Evolutionary conservation across 345 rosid species (phyloP).

Genomic region (Hibiscus trionum): DNA sequence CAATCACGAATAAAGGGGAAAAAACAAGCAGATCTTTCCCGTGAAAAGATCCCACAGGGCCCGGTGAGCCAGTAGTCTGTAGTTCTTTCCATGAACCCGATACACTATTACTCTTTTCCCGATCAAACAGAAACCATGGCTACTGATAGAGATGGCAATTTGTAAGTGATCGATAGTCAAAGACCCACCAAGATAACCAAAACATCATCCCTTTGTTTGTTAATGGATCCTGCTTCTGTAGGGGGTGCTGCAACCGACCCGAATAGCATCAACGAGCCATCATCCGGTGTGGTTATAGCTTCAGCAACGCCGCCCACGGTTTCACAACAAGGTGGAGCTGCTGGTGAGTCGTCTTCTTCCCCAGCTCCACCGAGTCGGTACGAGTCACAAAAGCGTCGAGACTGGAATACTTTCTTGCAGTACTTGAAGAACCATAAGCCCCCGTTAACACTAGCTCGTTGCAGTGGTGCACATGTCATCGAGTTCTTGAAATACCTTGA

Average conservation of each 20-base stretch:
- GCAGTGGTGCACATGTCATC: constrained; percentile 70
- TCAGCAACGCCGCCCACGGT: constrained; percentile 8
- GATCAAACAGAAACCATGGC: constrained; percentile 3
- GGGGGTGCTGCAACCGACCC: constrained; percentile 20
- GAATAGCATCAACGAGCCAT: constrained; percentile 16
- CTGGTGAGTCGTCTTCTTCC: constrained; percentile 16
- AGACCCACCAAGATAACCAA: too few species aligned
- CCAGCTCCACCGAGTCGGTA: constrained; percentile 49
- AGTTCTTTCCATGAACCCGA: constrained; percentile 8
- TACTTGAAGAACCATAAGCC: constrained; percentile 69
- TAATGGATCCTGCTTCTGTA: constrained; percentile 30
- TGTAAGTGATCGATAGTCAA: background rate
- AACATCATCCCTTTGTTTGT: background rate
- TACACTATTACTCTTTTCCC: background rate
- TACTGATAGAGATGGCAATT: background rate
- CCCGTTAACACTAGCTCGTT: constrained; percentile 44
- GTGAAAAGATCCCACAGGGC: background rate
- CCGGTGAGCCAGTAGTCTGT: background rate
- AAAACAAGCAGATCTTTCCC: constrained; percentile 1
- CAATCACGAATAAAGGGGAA: background rate
- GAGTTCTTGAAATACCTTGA: constrained; percentile 66
- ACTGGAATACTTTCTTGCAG: constrained; percentile 73
- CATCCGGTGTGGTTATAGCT: constrained; percentile 13
- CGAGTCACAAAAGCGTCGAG: constrained; percentile 64
- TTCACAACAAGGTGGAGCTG: background rate